Percentiles rank a stretch among this genome's conserved stretches.
These are phyloP conservation scores for Vitis hybrid DNA, from an alignment of 177 flowering plant species.

Conservation along the genomic window DNA sequence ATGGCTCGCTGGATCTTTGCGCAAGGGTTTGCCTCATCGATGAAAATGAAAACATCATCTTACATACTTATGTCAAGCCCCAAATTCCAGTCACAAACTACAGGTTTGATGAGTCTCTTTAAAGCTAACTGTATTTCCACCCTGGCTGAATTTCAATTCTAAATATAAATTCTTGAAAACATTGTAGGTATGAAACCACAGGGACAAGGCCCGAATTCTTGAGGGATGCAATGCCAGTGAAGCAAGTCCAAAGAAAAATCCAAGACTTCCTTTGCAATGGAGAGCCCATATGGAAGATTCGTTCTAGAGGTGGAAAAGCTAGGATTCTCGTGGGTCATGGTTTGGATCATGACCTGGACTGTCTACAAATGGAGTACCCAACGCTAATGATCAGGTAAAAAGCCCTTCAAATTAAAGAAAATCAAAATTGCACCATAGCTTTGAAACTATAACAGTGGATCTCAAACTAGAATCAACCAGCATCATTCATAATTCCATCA, in stretches of 20 bases:
- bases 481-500: no score
- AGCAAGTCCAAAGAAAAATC: slow-evolving; percentile 65
- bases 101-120: no score
- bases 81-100: slow-evolving; percentile 71
- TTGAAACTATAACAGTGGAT: neutral
- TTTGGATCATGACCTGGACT: slow-evolving; percentile 75
- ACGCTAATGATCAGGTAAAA: slow-evolving; percentile 62
- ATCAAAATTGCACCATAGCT: neutral
- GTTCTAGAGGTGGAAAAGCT: slow-evolving; percentile 66
- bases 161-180: neutral
- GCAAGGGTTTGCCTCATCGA: slow-evolving; percentile 86
- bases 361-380: slow-evolving; percentile 76
- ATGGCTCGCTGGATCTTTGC: slow-evolving; percentile 78
- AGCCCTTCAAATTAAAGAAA: neutral
- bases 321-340: slow-evolving; percentile 94
- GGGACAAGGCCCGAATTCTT: slow-evolving; percentile 78
- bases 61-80: slow-evolving; percentile 79
- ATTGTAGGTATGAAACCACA: slow-evolving; percentile 67
- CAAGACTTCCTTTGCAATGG: slow-evolving; percentile 89
- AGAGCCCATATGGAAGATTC: slow-evolving; percentile 78
- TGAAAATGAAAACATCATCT: slow-evolving; percentile 67
- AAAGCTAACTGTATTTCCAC: neutral
- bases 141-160: neutral
- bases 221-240: slow-evolving; percentile 74
- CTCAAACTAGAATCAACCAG: neutral